Evolutionary conservation across 345 rosid species (phyloP), one percentile per base, ranked within the genome.

Genomic region (Rhodamnia argentea): DNA sequence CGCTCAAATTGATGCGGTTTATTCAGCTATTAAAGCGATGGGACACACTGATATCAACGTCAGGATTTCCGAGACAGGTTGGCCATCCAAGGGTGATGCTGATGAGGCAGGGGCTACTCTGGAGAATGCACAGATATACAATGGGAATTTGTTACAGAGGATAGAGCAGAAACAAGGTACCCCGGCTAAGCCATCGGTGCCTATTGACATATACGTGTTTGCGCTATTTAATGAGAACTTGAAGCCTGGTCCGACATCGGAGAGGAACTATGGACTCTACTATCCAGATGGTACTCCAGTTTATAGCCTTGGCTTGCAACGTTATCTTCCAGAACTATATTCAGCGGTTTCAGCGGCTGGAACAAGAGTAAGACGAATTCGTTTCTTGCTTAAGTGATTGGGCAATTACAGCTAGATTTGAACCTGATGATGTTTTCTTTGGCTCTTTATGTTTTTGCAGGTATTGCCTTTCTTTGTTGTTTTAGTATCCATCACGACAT

Each of bases 1-100:
- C 86, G 99, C 99, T 86, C 99, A 97, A 86, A 84, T 97, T 51
- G 99, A 97, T 74, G 98, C 98, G 50, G 94, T 97, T 62, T 95
- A 96, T 83, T 87, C 94, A 0, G 99, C 99, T 3, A 96, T 97
- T 32, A 91, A 90, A 70, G 91, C 94, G 14, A 78, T 95, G 94
- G 99, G 99, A 4, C 95, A 93, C 74, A 88, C 91, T 0, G 94
- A 94, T 83, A 81, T 96, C 16, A 92, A 91, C 84, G 96, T 96
- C 5, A 85, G 88, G 92, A 86, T 98, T 47, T 96, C 99, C 2
- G 99, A 98, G 89, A 98, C 99, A 15, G 99, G 99, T 3, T 98
- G 99, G 99, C 99, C 99, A 1, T 98, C 99, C 1, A 93, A 87
- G 85, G 99, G 99, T 15, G 98, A 96, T 44, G 90, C 87, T 13